Conservation (phyloP, 352 stramenopile genomes). For the Plasmopara viticola region DNA sequence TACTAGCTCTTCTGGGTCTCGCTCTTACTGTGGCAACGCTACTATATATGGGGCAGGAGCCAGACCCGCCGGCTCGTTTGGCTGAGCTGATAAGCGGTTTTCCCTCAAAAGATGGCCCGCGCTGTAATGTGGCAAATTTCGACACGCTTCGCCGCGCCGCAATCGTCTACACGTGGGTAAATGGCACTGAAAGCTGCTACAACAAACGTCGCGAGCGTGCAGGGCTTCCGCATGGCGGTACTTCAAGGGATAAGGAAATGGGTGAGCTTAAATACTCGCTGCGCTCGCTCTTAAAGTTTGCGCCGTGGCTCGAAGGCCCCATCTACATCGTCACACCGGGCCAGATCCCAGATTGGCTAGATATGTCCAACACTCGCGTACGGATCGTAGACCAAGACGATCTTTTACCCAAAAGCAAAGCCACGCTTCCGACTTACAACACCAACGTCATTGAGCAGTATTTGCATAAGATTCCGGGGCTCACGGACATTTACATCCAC, state of each 20-base stretch:
- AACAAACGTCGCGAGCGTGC: constrained; percentile 51
- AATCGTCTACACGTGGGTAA: constrained; percentile 89
- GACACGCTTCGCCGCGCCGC: constrained; percentile 77
- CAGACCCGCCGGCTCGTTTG: constrained; percentile 39
- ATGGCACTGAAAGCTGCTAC: constrained; percentile 84
- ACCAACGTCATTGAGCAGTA: constrained; percentile 88
- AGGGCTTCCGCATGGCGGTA: constrained; percentile 64
- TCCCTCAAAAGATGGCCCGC: not conserved
- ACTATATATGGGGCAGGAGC: not conserved
- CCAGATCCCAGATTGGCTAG: constrained; percentile 80
- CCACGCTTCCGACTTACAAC: constrained; percentile 81
- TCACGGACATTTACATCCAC: constrained; percentile 87
- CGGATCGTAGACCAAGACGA: constrained; percentile 86
- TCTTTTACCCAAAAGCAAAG: constrained; percentile 76
- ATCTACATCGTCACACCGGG: constrained; percentile 83
- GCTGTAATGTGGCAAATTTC: constrained; percentile 61
- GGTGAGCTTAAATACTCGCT: constrained; percentile 87
- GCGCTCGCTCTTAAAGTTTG: constrained; percentile 76
- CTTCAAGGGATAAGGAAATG: constrained; percentile 81
- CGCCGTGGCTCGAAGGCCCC: constrained; percentile 74
- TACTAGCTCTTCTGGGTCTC: not conserved
- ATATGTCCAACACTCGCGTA: constrained; percentile 74
- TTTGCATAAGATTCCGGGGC: constrained; percentile 73
- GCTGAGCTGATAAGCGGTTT: constrained; percentile 15
- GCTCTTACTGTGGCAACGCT: not conserved